Percentiles rank a stretch among this genome's conserved stretches.
phyloP scores from a whole-genome alignment of 768 basidiomycete species.

The Vararia minispora region DNA sequence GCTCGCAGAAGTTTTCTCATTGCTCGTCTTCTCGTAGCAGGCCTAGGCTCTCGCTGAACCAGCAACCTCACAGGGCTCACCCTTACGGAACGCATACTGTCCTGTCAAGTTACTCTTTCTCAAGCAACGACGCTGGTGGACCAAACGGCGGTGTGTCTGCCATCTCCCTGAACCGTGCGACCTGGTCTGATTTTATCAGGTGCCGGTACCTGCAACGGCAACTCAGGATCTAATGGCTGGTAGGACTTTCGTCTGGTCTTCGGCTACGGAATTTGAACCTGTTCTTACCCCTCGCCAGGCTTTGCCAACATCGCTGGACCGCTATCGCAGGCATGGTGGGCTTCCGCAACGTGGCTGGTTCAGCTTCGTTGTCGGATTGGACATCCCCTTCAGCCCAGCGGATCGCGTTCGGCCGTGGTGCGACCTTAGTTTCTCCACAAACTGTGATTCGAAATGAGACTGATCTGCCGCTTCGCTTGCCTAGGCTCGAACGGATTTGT shows the following conservation, averaged over 20 bases:
- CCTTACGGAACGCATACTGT: conserved; percentile 57
- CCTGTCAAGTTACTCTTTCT: conserved; percentile 45
- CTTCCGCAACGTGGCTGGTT: conserved; percentile 48
- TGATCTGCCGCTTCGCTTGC: background rate
- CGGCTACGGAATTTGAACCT: too few species aligned
- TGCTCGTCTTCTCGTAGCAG: conserved; percentile 17
- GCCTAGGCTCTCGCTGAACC: background rate
- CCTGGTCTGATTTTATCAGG: too few species aligned
- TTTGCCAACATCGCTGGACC: conserved; percentile 54
- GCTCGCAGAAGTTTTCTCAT: conserved; percentile 48
- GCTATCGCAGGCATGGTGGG: conserved; percentile 50
- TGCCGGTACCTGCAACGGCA: conserved; percentile 37
- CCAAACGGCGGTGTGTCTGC: conserved; percentile 39
- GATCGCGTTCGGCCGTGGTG: conserved; percentile 59
- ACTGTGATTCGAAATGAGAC: background rate
- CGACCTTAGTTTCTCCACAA: conserved; percentile 3
- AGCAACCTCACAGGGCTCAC: conserved; percentile 27
- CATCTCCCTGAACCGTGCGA: too few species aligned
- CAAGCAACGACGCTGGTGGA: conserved; percentile 40
- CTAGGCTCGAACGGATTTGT: conserved; percentile 47
- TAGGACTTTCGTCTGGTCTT: too few species aligned
- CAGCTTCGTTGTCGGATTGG: conserved; percentile 42
- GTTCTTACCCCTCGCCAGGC: too few species aligned
- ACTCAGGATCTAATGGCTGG: conserved; percentile 44
- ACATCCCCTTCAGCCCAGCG: conserved; percentile 43